Base-by-base conservation (phyloP, 257 asterid genomes). In the Solanum microdontum region DNA sequence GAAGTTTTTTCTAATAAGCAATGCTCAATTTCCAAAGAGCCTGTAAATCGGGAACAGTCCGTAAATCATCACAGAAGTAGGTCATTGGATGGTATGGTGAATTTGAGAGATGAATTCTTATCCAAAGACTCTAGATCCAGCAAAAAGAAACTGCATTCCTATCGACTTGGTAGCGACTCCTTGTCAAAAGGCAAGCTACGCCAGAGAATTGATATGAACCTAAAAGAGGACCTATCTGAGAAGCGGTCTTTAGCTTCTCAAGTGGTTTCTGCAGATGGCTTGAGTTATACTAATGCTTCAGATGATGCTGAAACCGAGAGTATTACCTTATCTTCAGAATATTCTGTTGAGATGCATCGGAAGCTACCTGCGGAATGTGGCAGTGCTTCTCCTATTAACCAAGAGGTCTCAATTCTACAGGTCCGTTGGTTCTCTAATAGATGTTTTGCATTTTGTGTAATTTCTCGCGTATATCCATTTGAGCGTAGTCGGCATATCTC, bases 71-170 rank as follows among this genome's bases (percentile, higher is more conserved):
- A 89, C 72, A 89, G 92, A 86, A 89, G 87, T 89, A 96, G 91
- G 89, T 89, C 79, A 86, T 92, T 86, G 86, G 92, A 89, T 86
- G 93, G 93, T 87, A 91, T 90, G 86, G 87, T 32, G 39, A 82
- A 89, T 89, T 85, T 83, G 55, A 89, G 74, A 85, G 94, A 90
- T 69, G 89, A 91, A 33, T 33, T 37, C 89, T 87, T 87, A 10
- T 86, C 84, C 32, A 92, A 87, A 87, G 91, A 90, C 70, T 88
- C 88, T 68, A 90, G 87, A 73, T 88, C 93, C 32, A 88, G 92
- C 90, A 73, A 88, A 89, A 93, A 89, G 89, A 91, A 90, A 86
- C 87, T 92, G 74, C 89, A 33, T 86, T 83, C 94, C 17, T 37
- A 89, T 86, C 92, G 87, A 60, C 88, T 88, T 77, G 92, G 80